Conservation (phyloP, 352 stramenopile genomes). For the Globisporangium carolinianum region DNA sequence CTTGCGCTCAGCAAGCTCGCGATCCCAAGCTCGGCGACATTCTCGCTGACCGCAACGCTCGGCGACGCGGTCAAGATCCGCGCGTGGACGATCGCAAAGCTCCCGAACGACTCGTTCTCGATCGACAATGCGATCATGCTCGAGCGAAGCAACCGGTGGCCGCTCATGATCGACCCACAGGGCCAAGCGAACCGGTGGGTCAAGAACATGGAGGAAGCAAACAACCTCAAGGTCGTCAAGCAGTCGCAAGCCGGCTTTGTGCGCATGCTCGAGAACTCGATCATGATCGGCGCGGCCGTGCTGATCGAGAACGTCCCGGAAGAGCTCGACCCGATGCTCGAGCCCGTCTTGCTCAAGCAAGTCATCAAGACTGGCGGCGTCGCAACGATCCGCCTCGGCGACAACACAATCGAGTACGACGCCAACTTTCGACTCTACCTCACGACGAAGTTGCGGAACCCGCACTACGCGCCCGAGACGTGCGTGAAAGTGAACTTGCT, state of each 20-base stretch:
- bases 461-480: constrained; percentile 92
- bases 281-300: constrained; percentile 91
- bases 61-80: constrained; percentile 91
- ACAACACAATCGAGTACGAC: constrained; percentile 94
- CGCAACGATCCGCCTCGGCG: constrained; percentile 88
- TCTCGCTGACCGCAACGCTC: constrained; percentile 82
- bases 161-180: constrained; percentile 96
- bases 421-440: constrained; percentile 92
- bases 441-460: constrained; percentile 92
- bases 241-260: constrained; percentile 92
- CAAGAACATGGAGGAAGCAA: constrained; percentile 91
- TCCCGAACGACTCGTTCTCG: constrained; percentile 93
- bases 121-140: constrained; percentile 96
- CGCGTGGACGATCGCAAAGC: constrained; percentile 91
- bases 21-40: constrained; percentile 80
- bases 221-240: constrained; percentile 91
- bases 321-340: constrained; percentile 91
- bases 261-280: constrained; percentile 92
- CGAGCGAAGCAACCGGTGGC: constrained; percentile 88
- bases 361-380: constrained; percentile 86
- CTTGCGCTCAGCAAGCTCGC: constrained; percentile 41
- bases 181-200: constrained; percentile 94
- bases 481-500: constrained; percentile 96
- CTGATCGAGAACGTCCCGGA: constrained; percentile 93
- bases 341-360: constrained; percentile 92